Conservation (phyloP, 768 basidiomycete species). For the Calocera cornea region DNA sequence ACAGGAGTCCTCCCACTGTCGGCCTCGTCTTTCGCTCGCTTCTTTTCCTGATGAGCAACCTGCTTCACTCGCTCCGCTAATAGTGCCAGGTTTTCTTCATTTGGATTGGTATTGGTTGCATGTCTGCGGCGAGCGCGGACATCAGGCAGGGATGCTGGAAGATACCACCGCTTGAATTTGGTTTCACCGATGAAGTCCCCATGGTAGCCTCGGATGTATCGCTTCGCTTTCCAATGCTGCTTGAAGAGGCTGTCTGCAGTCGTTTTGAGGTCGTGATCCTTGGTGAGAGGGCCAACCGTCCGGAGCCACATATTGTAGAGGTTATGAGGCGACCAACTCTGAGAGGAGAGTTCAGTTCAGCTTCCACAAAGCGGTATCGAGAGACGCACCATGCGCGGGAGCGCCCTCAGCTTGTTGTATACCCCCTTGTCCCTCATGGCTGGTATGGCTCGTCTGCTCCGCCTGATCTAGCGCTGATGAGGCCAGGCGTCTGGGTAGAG, state of each 20-base stretch:
- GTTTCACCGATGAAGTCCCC: slow-evolving; percentile 88
- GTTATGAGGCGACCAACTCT: slow-evolving; percentile 86
- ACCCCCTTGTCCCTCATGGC: slow-evolving; percentile 38
- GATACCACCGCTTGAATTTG: slow-evolving; percentile 88
- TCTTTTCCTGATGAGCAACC: slow-evolving; percentile 34
- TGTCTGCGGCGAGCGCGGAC: slow-evolving; percentile 47
- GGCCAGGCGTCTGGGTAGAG: too few species aligned
- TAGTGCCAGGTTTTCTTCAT: background rate
- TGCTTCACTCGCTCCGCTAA: slow-evolving; percentile 18
- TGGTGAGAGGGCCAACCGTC: slow-evolving; percentile 36
- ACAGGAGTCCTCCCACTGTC: slow-evolving; percentile 68
- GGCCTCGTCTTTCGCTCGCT: slow-evolving; percentile 39
- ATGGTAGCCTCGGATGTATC: slow-evolving; percentile 82
- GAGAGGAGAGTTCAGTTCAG: slow-evolving; percentile 8
- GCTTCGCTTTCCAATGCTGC: slow-evolving; percentile 80
- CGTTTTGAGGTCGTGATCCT: slow-evolving; percentile 45
- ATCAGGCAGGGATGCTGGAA: slow-evolving; percentile 75
- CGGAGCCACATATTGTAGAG: slow-evolving; percentile 81
- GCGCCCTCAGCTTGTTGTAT: slow-evolving; percentile 36
- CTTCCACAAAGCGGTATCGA: background rate
- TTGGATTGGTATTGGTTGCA: slow-evolving; percentile 17
- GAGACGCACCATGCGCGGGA: slow-evolving; percentile 62
- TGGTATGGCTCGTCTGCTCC: background rate
- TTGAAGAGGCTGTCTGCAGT: slow-evolving; percentile 62
- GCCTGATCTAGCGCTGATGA: background rate